phyloP scores from a whole-genome alignment of 2,329 filamentous ascomycete genomes.

The Fusarium azukiicola region DNA sequence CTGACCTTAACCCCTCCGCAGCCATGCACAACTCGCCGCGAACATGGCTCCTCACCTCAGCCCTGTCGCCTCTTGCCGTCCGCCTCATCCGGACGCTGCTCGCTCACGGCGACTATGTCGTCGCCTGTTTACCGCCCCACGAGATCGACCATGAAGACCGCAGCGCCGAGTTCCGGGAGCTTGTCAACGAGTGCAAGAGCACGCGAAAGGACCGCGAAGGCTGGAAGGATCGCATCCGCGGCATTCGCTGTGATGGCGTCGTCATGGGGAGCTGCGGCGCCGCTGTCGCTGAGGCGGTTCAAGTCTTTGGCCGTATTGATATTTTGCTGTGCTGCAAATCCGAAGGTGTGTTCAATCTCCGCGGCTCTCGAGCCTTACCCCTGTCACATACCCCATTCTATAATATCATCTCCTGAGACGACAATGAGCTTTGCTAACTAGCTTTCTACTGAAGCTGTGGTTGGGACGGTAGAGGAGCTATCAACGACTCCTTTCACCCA shows the following conservation, averaged over 20 bases:
- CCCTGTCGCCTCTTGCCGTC: slow-evolving; percentile 91
- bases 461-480: slow-evolving; percentile 95
- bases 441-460: slow-evolving; percentile 86
- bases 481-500: slow-evolving; percentile 86
- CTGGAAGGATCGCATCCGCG: slow-evolving; percentile 89
- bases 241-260: slow-evolving; percentile 86
- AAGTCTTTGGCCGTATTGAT: slow-evolving; percentile 92
- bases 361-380: no score
- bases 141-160: slow-evolving; percentile 90
- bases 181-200: slow-evolving; percentile 86
- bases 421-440: no score
- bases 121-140: slow-evolving; percentile 89
- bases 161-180: slow-evolving; percentile 89
- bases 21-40: slow-evolving; percentile 87
- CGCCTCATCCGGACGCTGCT: no score
- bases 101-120: slow-evolving; percentile 96
- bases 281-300: slow-evolving; percentile 92
- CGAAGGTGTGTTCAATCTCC: no score
- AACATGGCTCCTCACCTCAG: slow-evolving; percentile 95
- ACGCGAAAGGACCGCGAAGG: slow-evolving; percentile 83
- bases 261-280: no score
- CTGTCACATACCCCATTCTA: no score
- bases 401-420: no score
- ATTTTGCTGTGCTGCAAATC: slow-evolving; percentile 94
- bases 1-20: slow-evolving; percentile 62